Base-by-base conservation (phyloP, 192 early-diverging fungal genomes). In the Podila clonocystis region DNA sequence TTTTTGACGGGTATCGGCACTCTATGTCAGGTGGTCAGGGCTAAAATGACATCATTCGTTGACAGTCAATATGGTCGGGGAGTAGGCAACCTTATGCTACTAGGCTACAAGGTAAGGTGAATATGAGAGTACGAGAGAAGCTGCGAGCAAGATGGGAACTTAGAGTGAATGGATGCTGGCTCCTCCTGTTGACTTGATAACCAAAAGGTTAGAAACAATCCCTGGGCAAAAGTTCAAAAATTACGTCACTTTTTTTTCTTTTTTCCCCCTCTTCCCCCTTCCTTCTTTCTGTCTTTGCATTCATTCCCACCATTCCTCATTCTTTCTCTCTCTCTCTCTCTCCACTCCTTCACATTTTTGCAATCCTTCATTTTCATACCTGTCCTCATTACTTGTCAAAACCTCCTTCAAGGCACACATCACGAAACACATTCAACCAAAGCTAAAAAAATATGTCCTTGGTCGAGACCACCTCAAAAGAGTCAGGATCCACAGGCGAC, bases 231-330 rank as follows among this genome's bases (percentile, higher is more conserved):
- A n/a, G n/a, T n/a, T n/a, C n/a, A n/a, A n/a, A n/a, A n/a, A n/a
- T n/a, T n/a, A 59, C 57, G 55, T 58, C 57, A 68, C 36, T 38
- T 59, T 24, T 41, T 65, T 60, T 72, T 13, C n/a, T 50, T 26
- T 62, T 29, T 48, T 2, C 33, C 31, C 55, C n/a, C 45, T 26
- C 22, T 49, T 45, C 61, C 50, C 31, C 55, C 52, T 36, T 50
- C 50, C 30, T 30, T 59, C 50, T 72, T 22, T 31, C 48, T 48
- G 26, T 31, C 15, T 45, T 30, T 34, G 30, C 45, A 48, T 36
- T 65, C 55, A 9, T 72, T 70, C 68, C 28, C 19, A 55, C 33
- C 60, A 62, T 62, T 62, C 30, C 24, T 13, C 60, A 33, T 29
- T 58, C 24, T 15, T n/a, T n/a, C n/a, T 15, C 24, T 6, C 5